Conservation (phyloP, 148 eudicot genomes). For the Rhododendron kiyosumense region DNA sequence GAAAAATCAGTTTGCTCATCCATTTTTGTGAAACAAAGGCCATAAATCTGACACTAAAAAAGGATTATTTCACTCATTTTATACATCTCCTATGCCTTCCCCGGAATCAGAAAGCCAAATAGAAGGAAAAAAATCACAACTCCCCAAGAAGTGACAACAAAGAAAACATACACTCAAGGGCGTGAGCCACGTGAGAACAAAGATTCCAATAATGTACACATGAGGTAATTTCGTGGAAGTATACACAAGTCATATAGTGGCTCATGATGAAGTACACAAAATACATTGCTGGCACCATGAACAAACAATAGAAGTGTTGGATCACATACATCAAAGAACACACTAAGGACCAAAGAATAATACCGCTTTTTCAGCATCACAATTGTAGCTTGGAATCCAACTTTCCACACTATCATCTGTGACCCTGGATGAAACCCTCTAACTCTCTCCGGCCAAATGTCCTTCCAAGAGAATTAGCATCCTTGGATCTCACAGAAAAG, state of each 20-base stretch:
- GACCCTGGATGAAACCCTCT: constrained; percentile 59
- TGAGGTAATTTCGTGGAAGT: constrained; percentile 24
- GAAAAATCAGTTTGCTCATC: not conserved
- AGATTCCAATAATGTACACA: constrained; percentile 19
- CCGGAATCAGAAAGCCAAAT: not conserved
- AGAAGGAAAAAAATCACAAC: not conserved
- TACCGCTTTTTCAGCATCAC: constrained; percentile 20
- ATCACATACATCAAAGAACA: constrained; percentile 25
- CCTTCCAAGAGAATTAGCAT: constrained; percentile 60
- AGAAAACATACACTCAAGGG: not conserved
- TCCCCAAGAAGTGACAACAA: not conserved
- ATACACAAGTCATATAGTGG: constrained; percentile 29
- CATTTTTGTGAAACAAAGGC: not conserved
- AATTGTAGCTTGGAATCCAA: constrained; percentile 5
- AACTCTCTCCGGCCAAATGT: constrained; percentile 79
- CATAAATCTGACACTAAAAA: not conserved
- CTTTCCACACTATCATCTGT: constrained; percentile 26
- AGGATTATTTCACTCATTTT: not conserved
- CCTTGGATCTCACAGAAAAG: constrained; percentile 62
- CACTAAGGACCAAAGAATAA: constrained; percentile 21
- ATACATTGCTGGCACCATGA: constrained; percentile 24
- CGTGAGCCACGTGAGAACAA: not conserved
- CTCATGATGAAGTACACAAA: constrained; percentile 32
- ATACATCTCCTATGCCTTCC: not conserved
- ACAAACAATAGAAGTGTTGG: constrained; percentile 24